Base-by-base conservation (phyloP, 768 basidiomycete species). In the Trametes coccinea region DNA sequence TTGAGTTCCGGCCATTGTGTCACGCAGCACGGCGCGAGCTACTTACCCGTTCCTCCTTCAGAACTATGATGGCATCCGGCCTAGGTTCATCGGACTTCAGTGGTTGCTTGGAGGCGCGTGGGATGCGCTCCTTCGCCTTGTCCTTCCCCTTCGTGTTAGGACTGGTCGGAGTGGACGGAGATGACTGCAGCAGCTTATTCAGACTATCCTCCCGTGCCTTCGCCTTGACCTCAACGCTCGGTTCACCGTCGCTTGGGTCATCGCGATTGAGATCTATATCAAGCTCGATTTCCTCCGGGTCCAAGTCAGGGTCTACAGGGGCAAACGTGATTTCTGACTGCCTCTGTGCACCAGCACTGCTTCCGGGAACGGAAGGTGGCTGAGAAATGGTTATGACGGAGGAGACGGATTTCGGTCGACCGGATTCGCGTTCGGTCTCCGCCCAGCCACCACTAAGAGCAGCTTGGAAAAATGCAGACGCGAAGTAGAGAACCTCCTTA, bases 381-480 rank as follows among this genome's bases (percentile, higher is more conserved):
- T 92, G 89, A 2, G 90, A 89, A 54, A 94, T 90, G 22, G 92
- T 93, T 70, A 93, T 89, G 34, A 92, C 80, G 51, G 91, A 92
- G 29, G 88, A 91, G 80, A 89, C 85, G 58, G 89, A 92, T 27
- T 79, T 83, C 17, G 88, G 90, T 41, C 90, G 82, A 37, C 87
- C 89, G 5, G 89, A 74, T 61, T 74, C 75, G 2, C 59, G 59
- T 49, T 66, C 73, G 3, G 78, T 95, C 76, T 96, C 94, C 11
- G 90, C 90, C 94, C 94, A 96, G 69, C 91, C 85, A 7, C 94
- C 94, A 67, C 92, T 92, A 49, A 96, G 78, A 8, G 93, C 88
- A 16, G 92, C 92, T 74, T 95, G 89, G 73, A 96, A 96, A 80
- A 96, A 96, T 0, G 94, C 92, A n/a, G 93, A 95, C 4, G 93